Conservation (phyloP, 2,329 filamentous ascomycete genomes). For the Lecanicillium sp. region DNA sequence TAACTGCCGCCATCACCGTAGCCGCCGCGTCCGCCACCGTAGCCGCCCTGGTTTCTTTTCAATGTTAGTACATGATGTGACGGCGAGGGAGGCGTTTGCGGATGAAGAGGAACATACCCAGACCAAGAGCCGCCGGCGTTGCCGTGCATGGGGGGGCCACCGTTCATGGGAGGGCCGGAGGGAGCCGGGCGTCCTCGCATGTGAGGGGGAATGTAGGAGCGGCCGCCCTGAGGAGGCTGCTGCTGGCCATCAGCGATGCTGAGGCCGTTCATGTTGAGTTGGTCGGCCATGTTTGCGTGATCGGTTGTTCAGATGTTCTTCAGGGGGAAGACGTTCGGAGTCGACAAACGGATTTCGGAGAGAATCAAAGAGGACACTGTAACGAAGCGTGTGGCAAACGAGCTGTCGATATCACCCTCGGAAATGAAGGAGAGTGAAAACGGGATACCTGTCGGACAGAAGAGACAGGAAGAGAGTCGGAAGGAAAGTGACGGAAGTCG, state of each 20-base stretch:
- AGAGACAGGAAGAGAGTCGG: conserved; percentile 9
- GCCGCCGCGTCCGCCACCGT: conserved; percentile 26
- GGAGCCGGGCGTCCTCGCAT: conserved; percentile 53
- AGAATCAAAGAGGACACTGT: conserved; percentile 10
- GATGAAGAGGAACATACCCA: conserved; percentile 32
- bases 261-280: conserved; percentile 75
- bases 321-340: conserved; percentile 12
- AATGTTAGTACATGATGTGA: conserved; percentile 12
- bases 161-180: conserved; percentile 13
- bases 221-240: conserved; percentile 25
- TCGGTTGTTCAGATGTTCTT: conserved; percentile 15
- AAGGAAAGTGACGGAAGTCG: conserved; percentile 21
- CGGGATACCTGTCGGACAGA: conserved; percentile 17
- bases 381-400: neutral
- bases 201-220: conserved; percentile 82
- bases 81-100: neutral
- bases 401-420: conserved; percentile 19
- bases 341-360: conserved; percentile 12
- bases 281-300: conserved; percentile 61
- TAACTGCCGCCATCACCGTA: conserved; percentile 22
- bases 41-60: conserved; percentile 14
- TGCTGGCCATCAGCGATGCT: conserved; percentile 44
- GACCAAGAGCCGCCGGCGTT: conserved; percentile 43
- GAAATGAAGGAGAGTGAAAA: conserved; percentile 19
- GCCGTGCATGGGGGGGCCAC: conserved; percentile 15